Base-by-base conservation (phyloP, 768 basidiomycete genomes). In the Boletus pseudopeckii region DNA sequence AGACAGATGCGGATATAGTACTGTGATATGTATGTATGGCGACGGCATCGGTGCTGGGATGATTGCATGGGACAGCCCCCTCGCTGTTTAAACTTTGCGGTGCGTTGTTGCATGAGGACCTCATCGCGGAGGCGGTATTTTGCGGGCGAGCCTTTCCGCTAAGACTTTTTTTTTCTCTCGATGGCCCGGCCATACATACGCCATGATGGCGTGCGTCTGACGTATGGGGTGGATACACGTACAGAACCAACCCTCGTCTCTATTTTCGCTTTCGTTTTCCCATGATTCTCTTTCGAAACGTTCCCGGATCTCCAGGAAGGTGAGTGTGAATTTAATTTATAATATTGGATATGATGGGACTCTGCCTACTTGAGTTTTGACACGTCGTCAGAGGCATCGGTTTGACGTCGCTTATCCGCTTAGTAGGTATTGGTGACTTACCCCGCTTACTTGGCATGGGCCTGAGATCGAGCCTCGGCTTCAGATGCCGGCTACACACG, bases 361-460 rank as follows among this genome's bases (percentile, higher is more conserved):
- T 17, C 22, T 15, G 14, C 20, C 22, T 24, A 24, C 20, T 14
- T 15, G 40, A 24, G 41, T 24, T 20, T 41, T 14, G 46, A 37
- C 46, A 37, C 17, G 50, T 55, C 18, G 54, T 36, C 56, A 48
- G 38, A 43, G 26, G 34, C 47, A 53, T 44, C 20, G 52, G 18
- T 17, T 48, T 45, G 39, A 48, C 26, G 43, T 36, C 38, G 50
- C 26, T n/a, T 43, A 42, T 40, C 37, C 18, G 37, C 5, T 18
- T 28, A 28, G 28, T 28, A 28, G 8, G 10, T 32, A 32, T 9
- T 11, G 30, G 3, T 32, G 30, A 32, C 10, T 14, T 15, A 17
- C 24, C 41, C 41, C 41, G 24, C 41, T 13, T 1, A 13, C 20
- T 20, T 24, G 40, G 36, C 22, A 22, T 41, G 24, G 24, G 41